phyloP scores from a whole-genome alignment of 179 eudicot species.

The Beta lomatogona region DNA sequence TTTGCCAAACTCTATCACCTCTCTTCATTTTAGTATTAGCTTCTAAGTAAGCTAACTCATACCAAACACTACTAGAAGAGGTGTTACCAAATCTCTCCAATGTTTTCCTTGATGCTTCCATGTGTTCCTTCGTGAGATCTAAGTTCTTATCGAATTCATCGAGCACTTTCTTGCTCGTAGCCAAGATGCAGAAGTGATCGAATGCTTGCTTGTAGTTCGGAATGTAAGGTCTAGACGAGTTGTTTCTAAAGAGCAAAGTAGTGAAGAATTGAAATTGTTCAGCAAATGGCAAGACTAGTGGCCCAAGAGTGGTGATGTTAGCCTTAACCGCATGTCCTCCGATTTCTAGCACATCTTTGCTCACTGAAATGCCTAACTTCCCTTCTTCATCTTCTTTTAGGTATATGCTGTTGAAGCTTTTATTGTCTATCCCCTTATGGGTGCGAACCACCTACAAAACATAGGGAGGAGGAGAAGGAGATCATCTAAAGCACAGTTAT shows the following conservation, averaged over 20 bases:
- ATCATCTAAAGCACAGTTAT: neutral
- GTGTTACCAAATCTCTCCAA: conserved; percentile 78
- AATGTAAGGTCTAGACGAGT: conserved; percentile 46
- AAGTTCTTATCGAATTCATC: conserved; percentile 60
- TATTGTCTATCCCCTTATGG: conserved; percentile 57
- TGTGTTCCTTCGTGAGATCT: conserved; percentile 58
- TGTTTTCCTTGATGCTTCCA: conserved; percentile 71
- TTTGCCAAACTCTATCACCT: conserved; percentile 58
- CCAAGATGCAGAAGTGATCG: conserved; percentile 66
- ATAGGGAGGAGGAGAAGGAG: neutral
- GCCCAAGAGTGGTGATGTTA: conserved; percentile 67
- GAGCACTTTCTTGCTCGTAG: conserved; percentile 62
- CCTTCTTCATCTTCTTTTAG: conserved; percentile 58
- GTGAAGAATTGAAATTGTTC: conserved; percentile 64
- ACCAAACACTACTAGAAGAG: conserved; percentile 74
- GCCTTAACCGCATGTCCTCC: conserved; percentile 69
- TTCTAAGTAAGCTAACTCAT: conserved; percentile 62
- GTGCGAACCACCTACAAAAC: conserved; percentile 59
- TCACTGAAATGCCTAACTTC: conserved; percentile 47
- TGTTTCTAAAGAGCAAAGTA: conserved; percentile 37
- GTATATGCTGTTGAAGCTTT: conserved; percentile 54
- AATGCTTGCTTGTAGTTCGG: conserved; percentile 75
- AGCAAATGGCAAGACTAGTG: conserved; percentile 55
- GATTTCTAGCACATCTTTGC: conserved; percentile 54
- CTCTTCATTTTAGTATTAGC: conserved; percentile 37